Evolutionary conservation across 1,284 basidiomycete genomes (phyloP).

Genomic region (Sanguinoderma infundibulare): DNA sequence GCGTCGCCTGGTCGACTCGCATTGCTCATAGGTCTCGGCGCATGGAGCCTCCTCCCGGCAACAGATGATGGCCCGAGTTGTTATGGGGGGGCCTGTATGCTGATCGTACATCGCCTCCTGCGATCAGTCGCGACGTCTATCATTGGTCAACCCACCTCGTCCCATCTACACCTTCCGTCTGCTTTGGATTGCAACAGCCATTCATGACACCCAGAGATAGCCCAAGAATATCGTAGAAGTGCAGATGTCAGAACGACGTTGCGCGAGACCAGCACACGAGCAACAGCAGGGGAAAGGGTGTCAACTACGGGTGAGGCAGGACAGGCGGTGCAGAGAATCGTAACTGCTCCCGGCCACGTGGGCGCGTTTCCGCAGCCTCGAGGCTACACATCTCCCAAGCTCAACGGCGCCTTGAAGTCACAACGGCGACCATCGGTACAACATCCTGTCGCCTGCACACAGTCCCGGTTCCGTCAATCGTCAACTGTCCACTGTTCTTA

Average conservation of each 20-base stretch:
- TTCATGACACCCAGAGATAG: neutral
- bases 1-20: constrained; percentile 17
- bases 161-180: constrained; percentile 1
- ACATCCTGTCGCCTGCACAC: no score
- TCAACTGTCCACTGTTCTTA: neutral
- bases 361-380: neutral
- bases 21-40: constrained; percentile 17
- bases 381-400: no score
- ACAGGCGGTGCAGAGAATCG: neutral
- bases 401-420: no score
- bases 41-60: constrained; percentile 11
- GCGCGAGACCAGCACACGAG: neutral
- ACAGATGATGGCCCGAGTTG: constrained; percentile 24
- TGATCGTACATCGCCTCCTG: constrained; percentile 28
- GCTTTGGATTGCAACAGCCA: neutral
- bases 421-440: no score
- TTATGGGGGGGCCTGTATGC: constrained; percentile 10
- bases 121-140: constrained; percentile 22
- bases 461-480: no score
- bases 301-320: neutral
- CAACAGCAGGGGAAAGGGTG: neutral
- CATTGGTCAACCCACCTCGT: constrained; percentile 9
- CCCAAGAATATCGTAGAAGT: neutral
- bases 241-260: neutral
- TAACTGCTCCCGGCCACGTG: neutral